These are phyloP conservation scores for Aspergillus melleus DNA, from an alignment of 2,329 filamentous ascomycete genomes.

Conservation along the genomic window DNA sequence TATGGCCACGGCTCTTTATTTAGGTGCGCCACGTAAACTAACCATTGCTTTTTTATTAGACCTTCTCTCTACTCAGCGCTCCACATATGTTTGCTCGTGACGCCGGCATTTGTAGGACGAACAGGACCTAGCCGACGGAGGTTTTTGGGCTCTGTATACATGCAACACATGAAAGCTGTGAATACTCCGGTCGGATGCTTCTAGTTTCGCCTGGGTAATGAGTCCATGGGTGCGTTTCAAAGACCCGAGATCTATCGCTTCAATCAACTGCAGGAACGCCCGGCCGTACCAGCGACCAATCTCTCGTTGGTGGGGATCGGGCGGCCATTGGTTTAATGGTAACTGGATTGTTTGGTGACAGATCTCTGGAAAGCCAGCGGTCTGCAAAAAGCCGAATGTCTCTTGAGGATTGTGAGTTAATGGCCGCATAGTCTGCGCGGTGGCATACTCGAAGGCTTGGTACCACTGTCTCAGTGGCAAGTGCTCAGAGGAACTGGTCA, in stretches of 20 bases:
- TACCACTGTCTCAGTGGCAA: neutral
- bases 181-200: too few species aligned
- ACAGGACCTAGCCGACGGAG: too few species aligned
- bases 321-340: neutral
- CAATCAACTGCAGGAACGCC: neutral
- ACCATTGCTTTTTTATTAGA: too few species aligned
- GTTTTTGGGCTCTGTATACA: too few species aligned
- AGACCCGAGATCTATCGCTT: neutral
- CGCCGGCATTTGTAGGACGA: too few species aligned
- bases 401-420: neutral
- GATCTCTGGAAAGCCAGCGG: neutral
- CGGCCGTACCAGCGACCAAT: neutral
- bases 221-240: neutral
- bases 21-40: too few species aligned
- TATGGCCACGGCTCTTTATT: too few species aligned
- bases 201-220: too few species aligned
- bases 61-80: too few species aligned
- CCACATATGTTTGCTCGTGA: too few species aligned
- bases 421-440: neutral
- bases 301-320: neutral
- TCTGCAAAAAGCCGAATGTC: neutral
- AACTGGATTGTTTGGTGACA: neutral
- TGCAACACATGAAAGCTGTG: too few species aligned
- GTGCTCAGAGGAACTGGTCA: neutral
- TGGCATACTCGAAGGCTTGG: neutral